Base-by-base conservation (phyloP, 148 eudicot genomes). In the Vaccinium vitisidaea region DNA sequence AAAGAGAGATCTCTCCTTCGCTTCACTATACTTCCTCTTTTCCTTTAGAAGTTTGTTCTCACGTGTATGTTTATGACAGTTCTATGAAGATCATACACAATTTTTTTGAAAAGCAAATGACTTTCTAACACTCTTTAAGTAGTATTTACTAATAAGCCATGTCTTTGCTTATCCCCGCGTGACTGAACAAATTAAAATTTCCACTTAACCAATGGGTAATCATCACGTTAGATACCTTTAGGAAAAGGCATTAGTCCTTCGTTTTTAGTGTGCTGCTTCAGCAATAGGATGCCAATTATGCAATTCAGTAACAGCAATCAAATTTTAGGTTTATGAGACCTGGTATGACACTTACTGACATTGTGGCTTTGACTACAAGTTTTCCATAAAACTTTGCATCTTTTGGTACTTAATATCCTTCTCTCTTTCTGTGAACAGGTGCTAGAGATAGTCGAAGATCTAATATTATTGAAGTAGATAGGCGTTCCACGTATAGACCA, bases 401-500 rank as follows among this genome's bases (percentile, higher is more conserved):
- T 85, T 84, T 48, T 39, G 14, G 63, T 13, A 25, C 8, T 75
- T 49, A 32, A 73, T 10, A 32, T 76, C 59, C 13, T 59, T 65
- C 13, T 48, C 58, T 8, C 1, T 79, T 80, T 6, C 18, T 86
- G 70, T 53, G 78, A 84, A 58, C 90, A 92, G 93, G 88, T 80
- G 82, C 36, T 79, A 80, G 36, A 84, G 81, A 85, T 79, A 85
- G 80, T 77, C 85, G 76, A 82, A 85, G 76, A n/a, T 59, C 79
- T 3, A 61, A 12, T 69, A 23, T 43, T 63, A 39, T 46, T 48
- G 87, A 53, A 43, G 55, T 69, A 50, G 91, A 89, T 86, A 83
- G 87, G 8, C 92, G 93, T 81, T 55, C 82, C 55, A 91, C 92
- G 43, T 92, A 91, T 74, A 61, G 54, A 49, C 88, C 91, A 12